Conservation (phyloP, 345 rosid species). For the Citrus mangshanensis region DNA sequence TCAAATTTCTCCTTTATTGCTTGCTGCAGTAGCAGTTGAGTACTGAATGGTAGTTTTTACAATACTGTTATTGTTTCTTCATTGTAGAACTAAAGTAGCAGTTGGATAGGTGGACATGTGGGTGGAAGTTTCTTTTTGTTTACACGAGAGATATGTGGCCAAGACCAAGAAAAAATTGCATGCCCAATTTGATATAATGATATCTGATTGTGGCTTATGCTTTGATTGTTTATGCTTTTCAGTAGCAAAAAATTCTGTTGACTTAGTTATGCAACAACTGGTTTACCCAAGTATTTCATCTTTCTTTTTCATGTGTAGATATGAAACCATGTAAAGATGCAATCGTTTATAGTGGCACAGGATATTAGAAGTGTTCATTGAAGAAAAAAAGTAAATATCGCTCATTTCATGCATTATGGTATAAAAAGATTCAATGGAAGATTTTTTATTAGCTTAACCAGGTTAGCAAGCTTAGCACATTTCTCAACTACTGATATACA, state of each 20-base stretch:
- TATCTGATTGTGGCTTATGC: neutral
- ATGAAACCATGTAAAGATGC: neutral
- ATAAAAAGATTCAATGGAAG: neutral
- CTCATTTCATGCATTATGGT: neutral
- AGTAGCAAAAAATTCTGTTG: neutral
- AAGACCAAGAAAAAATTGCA: neutral
- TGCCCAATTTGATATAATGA: neutral
- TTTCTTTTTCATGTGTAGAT: neutral
- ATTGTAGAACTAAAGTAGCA: neutral
- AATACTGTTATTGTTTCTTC: neutral
- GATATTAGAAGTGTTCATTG: neutral
- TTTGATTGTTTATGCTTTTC: neutral
- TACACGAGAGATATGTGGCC: neutral
- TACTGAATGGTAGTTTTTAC: neutral
- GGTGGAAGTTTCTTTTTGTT: neutral
- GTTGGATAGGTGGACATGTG: neutral
- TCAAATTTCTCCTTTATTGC: neutral
- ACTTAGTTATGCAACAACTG: neutral
- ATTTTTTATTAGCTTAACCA: neutral
- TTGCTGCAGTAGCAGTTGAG: neutral
- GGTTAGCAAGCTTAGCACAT: neutral
- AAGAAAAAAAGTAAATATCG: neutral
- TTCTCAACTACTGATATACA: neutral
- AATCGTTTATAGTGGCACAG: neutral
- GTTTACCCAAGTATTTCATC: neutral